Conservation (phyloP, 768 basidiomycete genomes). For the Russula virescens region DNA sequence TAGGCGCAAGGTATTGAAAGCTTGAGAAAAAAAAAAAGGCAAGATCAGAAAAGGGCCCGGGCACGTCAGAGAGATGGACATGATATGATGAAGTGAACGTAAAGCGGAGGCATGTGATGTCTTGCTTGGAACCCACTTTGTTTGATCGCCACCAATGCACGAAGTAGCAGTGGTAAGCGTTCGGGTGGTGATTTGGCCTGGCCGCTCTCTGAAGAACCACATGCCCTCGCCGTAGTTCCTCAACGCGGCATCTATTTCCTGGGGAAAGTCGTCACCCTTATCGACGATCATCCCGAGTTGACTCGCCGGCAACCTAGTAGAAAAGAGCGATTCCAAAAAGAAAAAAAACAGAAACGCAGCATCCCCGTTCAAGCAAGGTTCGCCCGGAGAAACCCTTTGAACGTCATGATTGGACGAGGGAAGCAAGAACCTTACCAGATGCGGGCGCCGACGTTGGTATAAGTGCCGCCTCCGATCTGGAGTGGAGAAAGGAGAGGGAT, state of each 20-base stretch:
- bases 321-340: not conserved
- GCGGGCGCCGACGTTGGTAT: constrained; percentile 73
- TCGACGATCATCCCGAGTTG: constrained; percentile 81
- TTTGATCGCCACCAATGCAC: constrained; percentile 69
- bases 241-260: constrained; percentile 47
- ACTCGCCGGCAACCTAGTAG: constrained; percentile 54
- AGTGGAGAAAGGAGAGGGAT: not conserved
- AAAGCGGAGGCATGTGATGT: not conserved
- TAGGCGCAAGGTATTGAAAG: constrained; percentile 72
- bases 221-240: constrained; percentile 62
- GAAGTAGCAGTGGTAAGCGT: constrained; percentile 70
- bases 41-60: too few relatives aligned
- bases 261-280: constrained; percentile 70
- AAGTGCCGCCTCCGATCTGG: constrained; percentile 88
- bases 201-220: constrained; percentile 70
- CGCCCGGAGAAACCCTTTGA: too few relatives aligned
- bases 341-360: not conserved
- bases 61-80: not conserved
- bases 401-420: too few relatives aligned
- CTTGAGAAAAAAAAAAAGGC: constrained; percentile 33
- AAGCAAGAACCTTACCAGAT: constrained; percentile 50
- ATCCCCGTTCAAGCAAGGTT: not conserved
- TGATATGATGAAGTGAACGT: constrained; percentile 9
- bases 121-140: constrained; percentile 44
- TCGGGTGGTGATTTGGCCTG: constrained; percentile 54